These are phyloP conservation scores for Metschnikowia lochheadii DNA, from an alignment of 805 yeast genomes.

Conservation along the genomic window DNA sequence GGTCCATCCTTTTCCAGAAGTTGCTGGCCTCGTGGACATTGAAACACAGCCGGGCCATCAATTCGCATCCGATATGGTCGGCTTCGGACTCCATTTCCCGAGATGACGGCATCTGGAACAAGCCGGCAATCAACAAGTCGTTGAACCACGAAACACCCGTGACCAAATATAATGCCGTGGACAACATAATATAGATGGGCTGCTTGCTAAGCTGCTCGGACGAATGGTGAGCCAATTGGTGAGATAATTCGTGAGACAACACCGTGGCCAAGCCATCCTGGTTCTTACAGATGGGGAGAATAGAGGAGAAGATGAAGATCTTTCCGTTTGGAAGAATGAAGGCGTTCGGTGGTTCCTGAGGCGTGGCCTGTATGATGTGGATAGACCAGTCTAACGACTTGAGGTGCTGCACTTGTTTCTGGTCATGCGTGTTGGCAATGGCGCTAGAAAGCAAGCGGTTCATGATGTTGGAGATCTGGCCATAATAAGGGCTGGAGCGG, in stretches of 20 bases:
- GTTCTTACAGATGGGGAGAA: slow-evolving; percentile 70
- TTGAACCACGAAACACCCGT: slow-evolving; percentile 58
- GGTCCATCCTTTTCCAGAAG: slow-evolving; percentile 81
- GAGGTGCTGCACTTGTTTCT: slow-evolving; percentile 33
- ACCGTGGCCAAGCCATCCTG: slow-evolving; percentile 97
- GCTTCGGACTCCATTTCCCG: slow-evolving; percentile 96
- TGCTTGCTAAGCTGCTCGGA: slow-evolving; percentile 75
- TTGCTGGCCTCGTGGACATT: slow-evolving; percentile 68
- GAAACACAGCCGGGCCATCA: slow-evolving; percentile 88
- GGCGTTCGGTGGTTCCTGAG: slow-evolving; percentile 85
- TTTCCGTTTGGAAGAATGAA: slow-evolving; percentile 95
- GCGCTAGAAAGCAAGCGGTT: slow-evolving; percentile 58
- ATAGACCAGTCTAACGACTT: slow-evolving; percentile 65
- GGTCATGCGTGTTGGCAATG: slow-evolving; percentile 28
- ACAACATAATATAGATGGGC: slow-evolving; percentile 61
- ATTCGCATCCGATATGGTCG: slow-evolving; percentile 86
- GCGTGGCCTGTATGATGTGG: slow-evolving; percentile 55
- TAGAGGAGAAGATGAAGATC: slow-evolving; percentile 81
- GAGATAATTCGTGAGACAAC: slow-evolving; percentile 88
- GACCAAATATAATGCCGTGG: slow-evolving; percentile 49
- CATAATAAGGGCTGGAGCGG: slow-evolving; percentile 53
- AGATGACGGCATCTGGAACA: slow-evolving; percentile 76
- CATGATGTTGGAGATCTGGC: slow-evolving; percentile 59
- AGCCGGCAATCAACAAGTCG: slow-evolving; percentile 49
- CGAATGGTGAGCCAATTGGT: slow-evolving; percentile 89